Percentiles rank a stretch among this genome's conserved stretches.
Evolutionary conservation across 306 rosid species (phyloP).

Genomic region (Rosa multiflora): DNA sequence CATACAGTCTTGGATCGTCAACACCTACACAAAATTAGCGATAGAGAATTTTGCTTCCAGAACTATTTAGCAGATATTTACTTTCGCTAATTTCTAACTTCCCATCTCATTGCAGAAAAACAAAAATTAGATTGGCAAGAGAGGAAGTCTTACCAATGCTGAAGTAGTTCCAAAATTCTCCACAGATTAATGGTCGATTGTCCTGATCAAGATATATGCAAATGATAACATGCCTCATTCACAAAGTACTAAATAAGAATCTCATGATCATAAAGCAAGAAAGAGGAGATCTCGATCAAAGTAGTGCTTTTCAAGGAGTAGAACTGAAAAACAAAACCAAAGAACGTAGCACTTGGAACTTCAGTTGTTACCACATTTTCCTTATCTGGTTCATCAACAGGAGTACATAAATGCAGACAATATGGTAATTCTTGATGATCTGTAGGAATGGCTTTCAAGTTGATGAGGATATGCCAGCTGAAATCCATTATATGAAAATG

Average conservation of each 20-base stretch:
- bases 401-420: not conserved
- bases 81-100: too few relatives aligned
- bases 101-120: too few relatives aligned
- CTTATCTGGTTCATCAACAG: not conserved
- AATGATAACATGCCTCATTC: too few relatives aligned
- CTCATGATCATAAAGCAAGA: not conserved
- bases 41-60: too few relatives aligned
- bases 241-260: too few relatives aligned
- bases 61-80: too few relatives aligned
- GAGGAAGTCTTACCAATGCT: conserved; percentile 4
- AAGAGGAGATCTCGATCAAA: not conserved
- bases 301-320: not conserved
- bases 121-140: too few relatives aligned
- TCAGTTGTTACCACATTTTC: not conserved
- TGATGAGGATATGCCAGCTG: conserved; percentile 5
- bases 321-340: too few relatives aligned
- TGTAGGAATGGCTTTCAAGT: not conserved
- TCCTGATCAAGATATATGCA: not conserved
- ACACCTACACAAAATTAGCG: too few relatives aligned
- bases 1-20: too few relatives aligned
- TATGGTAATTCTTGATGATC: not conserved
- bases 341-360: too few relatives aligned
- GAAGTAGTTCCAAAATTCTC: conserved; percentile 13
- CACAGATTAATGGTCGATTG: not conserved
- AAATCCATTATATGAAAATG: not conserved